Evolutionary conservation across 2,329 filamentous ascomycete genomes (phyloP).

Genomic region (Macrophomina pseudophaseolina): DNA sequence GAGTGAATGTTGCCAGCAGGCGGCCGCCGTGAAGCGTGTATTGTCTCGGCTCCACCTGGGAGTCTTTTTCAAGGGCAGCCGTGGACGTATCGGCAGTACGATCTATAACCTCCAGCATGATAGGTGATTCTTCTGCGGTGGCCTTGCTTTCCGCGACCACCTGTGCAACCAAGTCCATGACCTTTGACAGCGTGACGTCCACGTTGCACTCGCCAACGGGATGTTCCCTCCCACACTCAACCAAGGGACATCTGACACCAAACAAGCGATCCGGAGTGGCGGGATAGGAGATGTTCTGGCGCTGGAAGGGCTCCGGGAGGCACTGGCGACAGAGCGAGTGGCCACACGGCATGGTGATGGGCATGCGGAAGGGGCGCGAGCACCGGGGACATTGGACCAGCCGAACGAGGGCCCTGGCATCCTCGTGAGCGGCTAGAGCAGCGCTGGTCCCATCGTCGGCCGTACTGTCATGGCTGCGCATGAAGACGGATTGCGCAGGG

Average conservation of each 20-base stretch:
- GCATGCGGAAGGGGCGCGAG: slow-evolving; percentile 68
- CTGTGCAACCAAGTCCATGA: slow-evolving; percentile 62
- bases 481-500: slow-evolving; percentile 44
- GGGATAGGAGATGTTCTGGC: slow-evolving; percentile 79
- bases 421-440: slow-evolving; percentile 55
- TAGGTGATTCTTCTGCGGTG: slow-evolving; percentile 40
- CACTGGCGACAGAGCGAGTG: slow-evolving; percentile 77
- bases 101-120: slow-evolving; percentile 48
- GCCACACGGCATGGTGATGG: slow-evolving; percentile 81
- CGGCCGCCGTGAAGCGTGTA: slow-evolving; percentile 60
- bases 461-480: slow-evolving; percentile 47
- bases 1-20: slow-evolving; percentile 68
- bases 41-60: slow-evolving; percentile 40
- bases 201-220: slow-evolving; percentile 75
- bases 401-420: slow-evolving; percentile 69
- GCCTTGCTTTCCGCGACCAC: slow-evolving; percentile 54
- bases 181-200: slow-evolving; percentile 77
- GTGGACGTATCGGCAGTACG: slow-evolving; percentile 33
- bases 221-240: slow-evolving; percentile 71
- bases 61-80: slow-evolving; percentile 48
- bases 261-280: slow-evolving; percentile 67
- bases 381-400: slow-evolving; percentile 80
- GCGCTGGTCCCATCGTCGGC: slow-evolving; percentile 40
- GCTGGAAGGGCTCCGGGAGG: slow-evolving; percentile 68
- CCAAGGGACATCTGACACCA: slow-evolving; percentile 77